Evolutionary conservation across 768 basidiomycete species (phyloP), one percentile per base, ranked within the genome.

Genomic region (Pisolithus tinctorius): DNA sequence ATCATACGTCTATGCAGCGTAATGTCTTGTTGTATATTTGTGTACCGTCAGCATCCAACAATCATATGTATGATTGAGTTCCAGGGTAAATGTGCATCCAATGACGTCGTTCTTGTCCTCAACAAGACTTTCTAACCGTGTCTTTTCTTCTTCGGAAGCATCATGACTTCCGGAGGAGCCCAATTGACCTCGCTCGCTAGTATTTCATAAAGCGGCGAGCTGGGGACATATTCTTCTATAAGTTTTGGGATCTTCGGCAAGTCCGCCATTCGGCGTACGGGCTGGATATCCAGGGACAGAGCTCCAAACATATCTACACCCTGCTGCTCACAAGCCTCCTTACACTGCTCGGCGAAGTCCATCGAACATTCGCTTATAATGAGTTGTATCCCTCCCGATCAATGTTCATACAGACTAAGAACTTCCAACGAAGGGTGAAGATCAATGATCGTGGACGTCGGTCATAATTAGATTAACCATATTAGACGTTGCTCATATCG

Each of bases 171-270:
- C 2, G 73, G 56, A 1, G 84, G 76, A n/a, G 72, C 66, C 66
- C 84, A 84, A 5, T 76, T 71, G 13, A 82, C 65, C 61, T 83
- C 80, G 49, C 75, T 77, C 26, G 64, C 64, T 45, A 79, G 59
- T 8, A 82, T 67, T 48, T 75, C 69, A 34, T 67, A 67, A 55
- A 58, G 59, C 37, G 66, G 55, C 3, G 61, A 62, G 27, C 56
- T 67, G 1, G 59, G 54, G 25, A 53, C 54, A 40, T 62, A 61
- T 11, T 57, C 55, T 7, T 41, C 4, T 4, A 79, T 60, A 30
- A 64, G 68, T 20, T 63, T 61, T 38, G 72, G 71, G 26, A 80
- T 59, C 45, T 62, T 68, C 34, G 65, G 52, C 40, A 81, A 67
- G 16, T 60, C 61, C 48, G 69, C 64, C 4, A 75, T 70, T 31